Percentiles rank a stretch among this genome's conserved stretches.
phyloP scores from a whole-genome alignment of 1,139 yeast species.

The Wickerhamomyces sp. region DNA sequence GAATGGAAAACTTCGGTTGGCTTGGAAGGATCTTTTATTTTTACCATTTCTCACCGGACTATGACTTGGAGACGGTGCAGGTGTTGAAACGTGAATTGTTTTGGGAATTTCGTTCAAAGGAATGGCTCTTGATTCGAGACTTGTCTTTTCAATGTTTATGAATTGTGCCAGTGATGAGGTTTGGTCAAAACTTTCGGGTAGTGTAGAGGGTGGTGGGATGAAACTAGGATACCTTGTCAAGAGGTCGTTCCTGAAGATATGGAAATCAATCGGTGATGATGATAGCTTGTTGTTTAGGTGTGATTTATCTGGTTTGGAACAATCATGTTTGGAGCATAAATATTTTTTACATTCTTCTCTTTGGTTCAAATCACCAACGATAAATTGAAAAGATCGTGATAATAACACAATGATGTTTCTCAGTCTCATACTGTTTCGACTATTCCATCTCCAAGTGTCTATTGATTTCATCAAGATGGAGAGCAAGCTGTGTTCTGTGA shows the following conservation, averaged over 20 bases:
- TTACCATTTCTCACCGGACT: conserved; percentile 49
- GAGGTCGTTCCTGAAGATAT: conserved; percentile 71
- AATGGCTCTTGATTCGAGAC: conserved; percentile 42
- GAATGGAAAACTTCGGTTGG: conserved; percentile 76
- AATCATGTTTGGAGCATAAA: conserved; percentile 38
- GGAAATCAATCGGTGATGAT: conserved; percentile 77
- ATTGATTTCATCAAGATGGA: conserved; percentile 44
- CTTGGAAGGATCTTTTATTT: conserved; percentile 66
- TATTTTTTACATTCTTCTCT: conserved; percentile 45
- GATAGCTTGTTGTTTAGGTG: conserved; percentile 36
- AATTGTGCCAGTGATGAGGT: conserved; percentile 51
- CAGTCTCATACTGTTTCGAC: conserved; percentile 33
- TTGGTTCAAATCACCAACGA: conserved; percentile 55
- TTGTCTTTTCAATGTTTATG: conserved; percentile 24
- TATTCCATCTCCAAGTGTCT: conserved; percentile 64
- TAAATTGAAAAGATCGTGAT: conserved; percentile 55
- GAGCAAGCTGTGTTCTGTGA: conserved; percentile 27
- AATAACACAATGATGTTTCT: conserved; percentile 53
- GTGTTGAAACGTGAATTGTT: conserved; percentile 81
- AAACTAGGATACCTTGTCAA: conserved; percentile 71
- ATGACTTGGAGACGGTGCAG: conserved; percentile 79
- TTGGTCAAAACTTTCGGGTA: conserved; percentile 43
- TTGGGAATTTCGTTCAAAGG: conserved; percentile 56
- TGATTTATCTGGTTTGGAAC: conserved; percentile 29
- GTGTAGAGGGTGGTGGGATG: conserved; percentile 40